Base-by-base conservation (phyloP, 805 yeast genomes). In the Saturnispora kantuleensis region DNA sequence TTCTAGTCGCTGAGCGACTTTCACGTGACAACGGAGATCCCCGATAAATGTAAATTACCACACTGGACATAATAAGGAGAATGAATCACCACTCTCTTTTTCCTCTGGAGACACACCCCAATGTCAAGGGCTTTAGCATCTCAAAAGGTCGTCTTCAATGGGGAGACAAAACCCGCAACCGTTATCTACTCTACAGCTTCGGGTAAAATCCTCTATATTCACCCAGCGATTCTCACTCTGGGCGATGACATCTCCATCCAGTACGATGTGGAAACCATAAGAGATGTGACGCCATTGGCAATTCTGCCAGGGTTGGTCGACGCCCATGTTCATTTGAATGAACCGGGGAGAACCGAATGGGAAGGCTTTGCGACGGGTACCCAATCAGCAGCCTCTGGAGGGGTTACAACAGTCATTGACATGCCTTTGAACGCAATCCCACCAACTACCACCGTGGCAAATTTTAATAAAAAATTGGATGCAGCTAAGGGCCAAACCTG, bases 311-410 rank as follows among this genome's bases (percentile, higher is more conserved):
- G 97, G 0, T 71, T 89, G 29, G 94, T 89, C 4, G 97, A 89
- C 57, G 75, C 95, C 5, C 97, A 89, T 61, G 97, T 89, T 21
- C 97, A 89, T 57, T 67, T 89, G 53, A 90, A 90, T 61, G 97
- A 90, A 57, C 97, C 97, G 0, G 97, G 97, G n/a, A 69, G 97
- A 54, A 89, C 97, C 1, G 96, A 88, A 50, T 89, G 97, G 97
- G 97, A 89, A 63, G 97, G 97, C 1, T 89, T 90, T 60, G 95
- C 80, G n/a, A 83, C 95, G 0, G 97, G 97, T 0, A 89, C 97
- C 0, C 81, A 81, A 58, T 84, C 96, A 2, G 97, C 97, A 0
- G 95, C 95, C 0, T 73, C 89, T 10, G 97, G 97, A 13, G 97
- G 97, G 47, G 97, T 89, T 40, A 89, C 97, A 18, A 88, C 96